Evolutionary conservation across 345 rosid genomes (phyloP), one percentile per base, ranked within the genome.

Genomic region (Euclidium syriacum): DNA sequence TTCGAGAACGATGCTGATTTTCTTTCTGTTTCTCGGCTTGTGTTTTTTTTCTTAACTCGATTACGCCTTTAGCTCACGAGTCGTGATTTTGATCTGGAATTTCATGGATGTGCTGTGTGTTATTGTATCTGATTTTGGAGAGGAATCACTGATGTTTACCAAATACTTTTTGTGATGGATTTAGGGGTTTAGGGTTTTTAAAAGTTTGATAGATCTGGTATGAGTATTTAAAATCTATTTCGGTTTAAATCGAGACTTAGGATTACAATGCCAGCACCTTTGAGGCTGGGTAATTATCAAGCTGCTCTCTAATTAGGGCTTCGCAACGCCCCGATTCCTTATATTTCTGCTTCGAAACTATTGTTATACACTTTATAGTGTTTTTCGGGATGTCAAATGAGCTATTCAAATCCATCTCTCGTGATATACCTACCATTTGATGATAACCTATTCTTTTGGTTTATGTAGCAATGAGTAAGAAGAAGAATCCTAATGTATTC

Each of bases 401-500:
- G n/a, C n/a, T n/a, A n/a, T n/a, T n/a, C n/a, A n/a, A n/a, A n/a
- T n/a, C n/a, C n/a, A n/a, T n/a, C n/a, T n/a, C n/a, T n/a, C n/a
- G n/a, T n/a, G n/a, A n/a, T n/a, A n/a, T n/a, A n/a, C n/a, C n/a
- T n/a, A n/a, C n/a, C n/a, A n/a, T n/a, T n/a, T n/a, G n/a, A n/a
- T n/a, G n/a, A n/a, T n/a, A 32, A 48, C 33, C 34, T 47, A 23
- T 44, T 14, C 1, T 32, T 48, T 67, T 42, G 64, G 69, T 42
- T 52, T 30, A 36, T 40, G 70, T 35, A 66, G 75, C 68, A 20
- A 94, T 94, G 97, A 76, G 73, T 70, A 85, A 82, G 81, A 87
- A 78, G 62, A 86, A 72, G 79, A 90, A 87, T 48, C 99, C 97
- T 50, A 46, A 58, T 58, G 90, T 95, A 0, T 90, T 81, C 69